Evolutionary conservation across 2,329 filamentous ascomycete species (phyloP).

Genomic region (Fusarium haematococcum): DNA sequence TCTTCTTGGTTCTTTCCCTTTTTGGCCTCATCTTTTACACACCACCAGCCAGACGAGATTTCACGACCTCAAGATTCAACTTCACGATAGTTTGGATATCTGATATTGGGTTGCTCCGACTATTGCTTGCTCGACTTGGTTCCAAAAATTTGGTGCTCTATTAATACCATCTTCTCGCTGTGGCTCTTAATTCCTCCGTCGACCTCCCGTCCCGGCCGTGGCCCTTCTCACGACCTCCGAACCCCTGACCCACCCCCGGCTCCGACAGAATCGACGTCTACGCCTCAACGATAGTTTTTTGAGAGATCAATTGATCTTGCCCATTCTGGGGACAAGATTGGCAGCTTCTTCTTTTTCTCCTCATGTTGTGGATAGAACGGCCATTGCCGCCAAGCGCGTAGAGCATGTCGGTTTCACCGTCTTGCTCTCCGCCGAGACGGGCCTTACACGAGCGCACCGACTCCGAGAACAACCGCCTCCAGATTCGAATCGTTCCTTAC

Average conservation of each 20-base stretch:
- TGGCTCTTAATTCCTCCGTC: slow-evolving; percentile 29
- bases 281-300: slow-evolving; percentile 13
- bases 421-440: slow-evolving; percentile 45
- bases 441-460: slow-evolving; percentile 45
- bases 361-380: slow-evolving; percentile 39
- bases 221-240: slow-evolving; percentile 22
- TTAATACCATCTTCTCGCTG: slow-evolving; percentile 24
- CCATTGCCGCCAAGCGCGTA: slow-evolving; percentile 42
- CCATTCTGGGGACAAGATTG: slow-evolving; percentile 17
- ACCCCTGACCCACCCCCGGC: slow-evolving; percentile 34
- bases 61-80: slow-evolving; percentile 25
- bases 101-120: slow-evolving; percentile 21
- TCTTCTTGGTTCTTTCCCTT: slow-evolving; percentile 27
- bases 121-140: slow-evolving; percentile 9
- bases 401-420: slow-evolving; percentile 50
- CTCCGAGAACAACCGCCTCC: slow-evolving; percentile 46
- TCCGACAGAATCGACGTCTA: slow-evolving; percentile 17
- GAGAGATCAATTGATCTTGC: slow-evolving; percentile 20
- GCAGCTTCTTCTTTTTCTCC: slow-evolving; percentile 10
- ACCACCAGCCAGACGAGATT: slow-evolving; percentile 19
- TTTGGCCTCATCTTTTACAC: slow-evolving; percentile 25
- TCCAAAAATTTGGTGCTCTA: slow-evolving; percentile 20
- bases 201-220: slow-evolving; percentile 21
- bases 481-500: slow-evolving; percentile 55
- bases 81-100: slow-evolving; percentile 29